Evolutionary conservation across 1,284 basidiomycete species (phyloP).

Genomic region (Puccinia coronata): DNA sequence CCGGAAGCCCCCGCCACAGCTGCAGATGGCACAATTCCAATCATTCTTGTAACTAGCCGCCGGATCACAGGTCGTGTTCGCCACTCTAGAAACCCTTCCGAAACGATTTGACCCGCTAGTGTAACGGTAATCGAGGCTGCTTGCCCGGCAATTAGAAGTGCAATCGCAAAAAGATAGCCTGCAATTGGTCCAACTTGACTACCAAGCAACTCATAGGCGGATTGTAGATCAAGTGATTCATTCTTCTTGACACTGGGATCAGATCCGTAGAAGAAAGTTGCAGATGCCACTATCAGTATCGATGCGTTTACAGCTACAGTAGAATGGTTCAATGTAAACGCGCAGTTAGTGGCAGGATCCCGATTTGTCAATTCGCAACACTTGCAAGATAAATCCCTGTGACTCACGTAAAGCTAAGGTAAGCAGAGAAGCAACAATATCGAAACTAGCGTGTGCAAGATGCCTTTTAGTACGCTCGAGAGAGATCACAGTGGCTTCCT

Average conservation of each 20-base stretch:
- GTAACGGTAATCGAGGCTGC: slow-evolving; percentile 91
- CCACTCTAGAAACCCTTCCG: slow-evolving; percentile 93
- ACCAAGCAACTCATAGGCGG: slow-evolving; percentile 74
- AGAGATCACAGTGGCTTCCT: slow-evolving; percentile 2
- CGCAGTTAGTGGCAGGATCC: slow-evolving; percentile 3
- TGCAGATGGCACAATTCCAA: slow-evolving; percentile 84
- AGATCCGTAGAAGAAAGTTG: slow-evolving; percentile 65
- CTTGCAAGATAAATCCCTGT: slow-evolving; percentile 50
- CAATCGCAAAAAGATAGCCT: slow-evolving; percentile 80
- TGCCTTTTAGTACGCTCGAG: slow-evolving; percentile 43
- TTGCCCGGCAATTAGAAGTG: slow-evolving; percentile 81
- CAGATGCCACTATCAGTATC: slow-evolving; percentile 65
- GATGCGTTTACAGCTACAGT: slow-evolving; percentile 50
- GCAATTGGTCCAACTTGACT: slow-evolving; percentile 70
- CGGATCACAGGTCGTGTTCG: slow-evolving; percentile 76
- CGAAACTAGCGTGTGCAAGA: slow-evolving; percentile 57
- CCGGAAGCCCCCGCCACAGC: slow-evolving; percentile 76
- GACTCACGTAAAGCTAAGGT: slow-evolving; percentile 54
- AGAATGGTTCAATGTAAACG: background rate
- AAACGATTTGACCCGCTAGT: slow-evolving; percentile 84
- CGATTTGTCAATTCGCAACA: background rate
- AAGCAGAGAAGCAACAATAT: slow-evolving; percentile 58
- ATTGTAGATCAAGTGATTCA: slow-evolving; percentile 73
- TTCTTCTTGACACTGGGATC: slow-evolving; percentile 50
- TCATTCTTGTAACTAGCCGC: slow-evolving; percentile 76